These are phyloP conservation scores for Fusarium cyanostomum DNA, from an alignment of 2,329 filamentous ascomycete species.

Conservation along the genomic window DNA sequence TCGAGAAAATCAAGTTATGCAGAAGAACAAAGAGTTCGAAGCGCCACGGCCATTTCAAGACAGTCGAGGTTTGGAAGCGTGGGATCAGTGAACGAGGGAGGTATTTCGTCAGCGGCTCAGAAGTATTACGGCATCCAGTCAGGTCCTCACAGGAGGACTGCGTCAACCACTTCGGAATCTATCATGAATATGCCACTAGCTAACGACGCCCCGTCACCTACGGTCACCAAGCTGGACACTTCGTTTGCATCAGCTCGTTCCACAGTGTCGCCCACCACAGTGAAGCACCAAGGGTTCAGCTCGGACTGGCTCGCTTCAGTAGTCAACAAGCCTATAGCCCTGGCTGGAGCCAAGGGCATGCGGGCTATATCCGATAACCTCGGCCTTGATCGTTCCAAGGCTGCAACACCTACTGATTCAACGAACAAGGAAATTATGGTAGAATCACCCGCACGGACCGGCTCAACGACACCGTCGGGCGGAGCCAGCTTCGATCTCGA, in stretches of 20 bases:
- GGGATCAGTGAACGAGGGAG: slow-evolving; percentile 74
- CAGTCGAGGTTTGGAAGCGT: slow-evolving; percentile 83
- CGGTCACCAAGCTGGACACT: slow-evolving; percentile 69
- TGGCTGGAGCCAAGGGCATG: slow-evolving; percentile 71
- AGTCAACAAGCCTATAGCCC: slow-evolving; percentile 60
- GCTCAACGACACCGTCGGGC: slow-evolving; percentile 74
- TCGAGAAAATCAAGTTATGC: slow-evolving; percentile 79
- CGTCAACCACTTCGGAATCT: slow-evolving; percentile 68
- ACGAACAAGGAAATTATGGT: slow-evolving; percentile 46
- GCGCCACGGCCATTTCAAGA: slow-evolving; percentile 71
- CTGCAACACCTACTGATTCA: slow-evolving; percentile 59
- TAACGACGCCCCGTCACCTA: slow-evolving; percentile 64
- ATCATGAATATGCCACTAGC: slow-evolving; percentile 60
- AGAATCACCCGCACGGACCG: slow-evolving; percentile 72
- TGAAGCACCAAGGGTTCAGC: slow-evolving; percentile 56
- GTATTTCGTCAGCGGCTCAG: slow-evolving; percentile 70
- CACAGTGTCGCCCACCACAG: slow-evolving; percentile 57
- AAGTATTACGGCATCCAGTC: slow-evolving; percentile 71
- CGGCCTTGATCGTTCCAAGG: slow-evolving; percentile 63
- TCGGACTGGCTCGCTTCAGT: slow-evolving; percentile 65
- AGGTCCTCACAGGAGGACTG: slow-evolving; percentile 65
- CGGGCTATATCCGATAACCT: slow-evolving; percentile 86
- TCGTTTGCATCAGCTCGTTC: slow-evolving; percentile 50
- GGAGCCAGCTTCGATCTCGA: slow-evolving; percentile 81
- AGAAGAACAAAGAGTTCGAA: slow-evolving; percentile 76